phyloP scores from a whole-genome alignment of 108 stramenopile species.

The Schizochytrium sp. region DNA sequence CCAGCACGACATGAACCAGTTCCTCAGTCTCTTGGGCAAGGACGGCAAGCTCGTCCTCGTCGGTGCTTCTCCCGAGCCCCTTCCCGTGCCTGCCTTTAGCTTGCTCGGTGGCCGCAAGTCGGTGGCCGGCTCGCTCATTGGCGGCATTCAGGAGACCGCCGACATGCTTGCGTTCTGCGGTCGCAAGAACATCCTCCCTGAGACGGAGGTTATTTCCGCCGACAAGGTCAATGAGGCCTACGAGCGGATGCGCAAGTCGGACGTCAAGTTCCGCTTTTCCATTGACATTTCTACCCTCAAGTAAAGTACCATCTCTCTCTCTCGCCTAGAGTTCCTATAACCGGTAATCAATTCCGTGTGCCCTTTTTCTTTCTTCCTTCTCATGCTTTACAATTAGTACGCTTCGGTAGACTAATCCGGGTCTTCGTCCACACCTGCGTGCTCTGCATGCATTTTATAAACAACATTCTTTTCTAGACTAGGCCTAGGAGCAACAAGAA shows the following conservation, averaged over 20 bases:
- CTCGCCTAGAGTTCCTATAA: too few species aligned
- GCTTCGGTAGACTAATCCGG: too few species aligned
- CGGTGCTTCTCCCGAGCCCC: constrained; percentile 15
- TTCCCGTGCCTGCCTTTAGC: neutral
- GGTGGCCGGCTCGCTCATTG: constrained; percentile 43
- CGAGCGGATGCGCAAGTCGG: neutral
- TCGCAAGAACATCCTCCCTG: constrained; percentile 39
- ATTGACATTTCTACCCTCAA: constrained; percentile 5
- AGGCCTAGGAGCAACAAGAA: too few species aligned
- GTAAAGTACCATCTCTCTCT: too few species aligned
- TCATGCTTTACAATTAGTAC: too few species aligned
- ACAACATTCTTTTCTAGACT: too few species aligned
- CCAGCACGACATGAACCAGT: constrained; percentile 28
- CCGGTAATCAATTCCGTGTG: too few species aligned
- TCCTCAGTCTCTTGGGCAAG: constrained; percentile 29
- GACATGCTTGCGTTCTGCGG: constrained; percentile 56
- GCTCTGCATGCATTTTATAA: too few species aligned
- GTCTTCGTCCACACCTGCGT: too few species aligned
- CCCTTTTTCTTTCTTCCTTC: too few species aligned
- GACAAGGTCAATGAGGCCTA: neutral
- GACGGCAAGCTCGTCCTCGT: constrained; percentile 34
- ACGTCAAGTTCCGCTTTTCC: neutral
- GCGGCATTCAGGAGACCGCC: constrained; percentile 49
- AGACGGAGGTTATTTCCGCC: constrained; percentile 35
- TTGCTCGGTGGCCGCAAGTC: constrained; percentile 7